phyloP scores from a whole-genome alignment of 345 rosid species.

The Jatropha curcas region DNA sequence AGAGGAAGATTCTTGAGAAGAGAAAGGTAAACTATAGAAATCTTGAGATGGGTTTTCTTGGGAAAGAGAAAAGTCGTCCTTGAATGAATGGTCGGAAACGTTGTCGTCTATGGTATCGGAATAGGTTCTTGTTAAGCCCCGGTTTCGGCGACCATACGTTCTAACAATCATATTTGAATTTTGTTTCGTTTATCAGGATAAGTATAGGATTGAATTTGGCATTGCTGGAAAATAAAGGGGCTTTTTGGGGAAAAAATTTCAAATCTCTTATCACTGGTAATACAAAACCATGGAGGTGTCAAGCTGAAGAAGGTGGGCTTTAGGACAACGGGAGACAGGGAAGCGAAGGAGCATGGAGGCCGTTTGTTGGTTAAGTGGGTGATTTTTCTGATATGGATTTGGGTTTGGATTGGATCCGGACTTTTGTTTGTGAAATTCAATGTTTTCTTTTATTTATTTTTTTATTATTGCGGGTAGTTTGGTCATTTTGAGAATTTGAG shows the following conservation, averaged over 20 bases:
- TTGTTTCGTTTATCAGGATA: not conserved
- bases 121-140: constrained; percentile 45
- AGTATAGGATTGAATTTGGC: not conserved
- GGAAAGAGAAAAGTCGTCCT: constrained; percentile 40
- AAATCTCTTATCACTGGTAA: not conserved
- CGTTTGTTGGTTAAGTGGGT: constrained; percentile 11
- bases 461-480: not conserved
- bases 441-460: not conserved
- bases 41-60: constrained; percentile 57
- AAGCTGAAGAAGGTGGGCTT: not conserved
- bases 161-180: constrained; percentile 65
- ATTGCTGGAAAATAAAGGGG: not conserved
- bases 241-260: not conserved
- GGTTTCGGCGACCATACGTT: constrained; percentile 89
- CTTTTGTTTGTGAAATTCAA: not conserved
- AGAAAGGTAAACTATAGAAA: constrained; percentile 50
- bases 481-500: not conserved
- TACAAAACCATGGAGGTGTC: not conserved
- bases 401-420: not conserved
- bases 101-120: constrained; percentile 51
- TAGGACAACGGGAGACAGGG: not conserved
- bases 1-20: constrained; percentile 76
- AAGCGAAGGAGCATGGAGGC: not conserved
- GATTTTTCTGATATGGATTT: not conserved
- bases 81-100: constrained; percentile 39